Conservation (phyloP, 2,329 filamentous ascomycete genomes). For the Hypoxylon sp. region DNA sequence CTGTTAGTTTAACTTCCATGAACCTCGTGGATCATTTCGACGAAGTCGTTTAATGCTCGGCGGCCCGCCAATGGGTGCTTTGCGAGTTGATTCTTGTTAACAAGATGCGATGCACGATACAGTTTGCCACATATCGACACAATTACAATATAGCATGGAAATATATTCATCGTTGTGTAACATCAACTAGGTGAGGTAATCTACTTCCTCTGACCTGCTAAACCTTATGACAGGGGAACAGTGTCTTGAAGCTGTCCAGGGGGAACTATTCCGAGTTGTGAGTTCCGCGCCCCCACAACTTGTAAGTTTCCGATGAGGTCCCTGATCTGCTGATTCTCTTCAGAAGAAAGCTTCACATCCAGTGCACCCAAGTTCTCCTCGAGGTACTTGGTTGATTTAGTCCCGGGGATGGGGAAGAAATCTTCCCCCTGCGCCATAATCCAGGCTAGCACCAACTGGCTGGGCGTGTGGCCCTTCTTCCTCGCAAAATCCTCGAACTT, state of each 20-base stretch:
- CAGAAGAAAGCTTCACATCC: slow-evolving; percentile 53
- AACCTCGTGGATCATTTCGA: neutral
- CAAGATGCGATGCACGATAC: neutral
- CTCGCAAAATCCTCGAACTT: slow-evolving; percentile 48
- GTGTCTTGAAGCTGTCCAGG: slow-evolving; percentile 31
- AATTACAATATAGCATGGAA: neutral
- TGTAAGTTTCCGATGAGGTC: slow-evolving; percentile 51
- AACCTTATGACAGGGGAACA: slow-evolving; percentile 21
- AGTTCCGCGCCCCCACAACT: slow-evolving; percentile 23
- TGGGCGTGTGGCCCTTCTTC: slow-evolving; percentile 58
- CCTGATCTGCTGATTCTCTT: slow-evolving; percentile 55
- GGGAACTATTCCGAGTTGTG: slow-evolving; percentile 3
- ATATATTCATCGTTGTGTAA: neutral
- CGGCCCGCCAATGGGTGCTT: neutral
- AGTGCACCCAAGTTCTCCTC: slow-evolving; percentile 53
- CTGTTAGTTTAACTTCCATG: neutral
- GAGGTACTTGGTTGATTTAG: slow-evolving; percentile 52
- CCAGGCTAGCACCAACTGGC: slow-evolving; percentile 69
- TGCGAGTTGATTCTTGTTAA: neutral
- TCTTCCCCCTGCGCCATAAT: slow-evolving; percentile 61
- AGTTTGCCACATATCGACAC: neutral
- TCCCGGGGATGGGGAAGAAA: slow-evolving; percentile 55
- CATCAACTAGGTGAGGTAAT: neutral
- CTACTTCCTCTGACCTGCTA: neutral
- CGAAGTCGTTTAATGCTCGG: neutral